Base-by-base conservation (phyloP, 2,329 filamentous ascomycete genomes). In the Rhynchosporium graminicola region DNA sequence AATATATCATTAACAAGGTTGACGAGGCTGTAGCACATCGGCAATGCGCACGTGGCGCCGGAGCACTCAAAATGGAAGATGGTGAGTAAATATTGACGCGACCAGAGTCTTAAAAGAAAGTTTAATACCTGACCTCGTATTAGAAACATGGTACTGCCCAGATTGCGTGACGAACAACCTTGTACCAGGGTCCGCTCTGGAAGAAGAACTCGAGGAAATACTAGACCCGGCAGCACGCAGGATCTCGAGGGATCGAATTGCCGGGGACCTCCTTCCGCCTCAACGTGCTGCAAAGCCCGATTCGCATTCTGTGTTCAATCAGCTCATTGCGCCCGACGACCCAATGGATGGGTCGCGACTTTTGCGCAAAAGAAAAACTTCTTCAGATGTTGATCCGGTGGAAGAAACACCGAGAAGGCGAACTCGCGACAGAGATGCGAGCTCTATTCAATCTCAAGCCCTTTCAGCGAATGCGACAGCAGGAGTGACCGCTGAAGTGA, bases 301-400 rank as follows among this genome's bases (percentile, higher is more conserved):
- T 64, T 90, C 90, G 15, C 89, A 91, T 75, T 92, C 90, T 0
- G 85, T 92, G 33, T 92, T 92, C 75, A 89, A 89, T 68, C 87
- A 87, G 61, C 78, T 90, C 10, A 87, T 90, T 43, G 80, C 90
- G 59, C 85, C 89, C 59, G 88, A 89, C 65, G 89, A 92, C 70
- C 82, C 88, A 7, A 81, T 89, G 78, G 89, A 94, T 75, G 90
- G 88, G 51, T 87, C 91, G 8, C 87, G 92, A 59, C 84, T 90
- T 38, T 78, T 96, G 63, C 84, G 93, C 64, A 96, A 96, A 77
- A 86, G 93, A 59, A 96, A 94, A 75, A 88, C 91, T 20, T 92
- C 91, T 0, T 89, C 90, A 12, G 83, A 86, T 62, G 80, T 70
- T 13, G 87, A 88, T 26, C 31, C 28, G 55, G 79, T 77, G 66